Conservation (phyloP, 73 alveolate species). For the Loxodes magnus region DNA sequence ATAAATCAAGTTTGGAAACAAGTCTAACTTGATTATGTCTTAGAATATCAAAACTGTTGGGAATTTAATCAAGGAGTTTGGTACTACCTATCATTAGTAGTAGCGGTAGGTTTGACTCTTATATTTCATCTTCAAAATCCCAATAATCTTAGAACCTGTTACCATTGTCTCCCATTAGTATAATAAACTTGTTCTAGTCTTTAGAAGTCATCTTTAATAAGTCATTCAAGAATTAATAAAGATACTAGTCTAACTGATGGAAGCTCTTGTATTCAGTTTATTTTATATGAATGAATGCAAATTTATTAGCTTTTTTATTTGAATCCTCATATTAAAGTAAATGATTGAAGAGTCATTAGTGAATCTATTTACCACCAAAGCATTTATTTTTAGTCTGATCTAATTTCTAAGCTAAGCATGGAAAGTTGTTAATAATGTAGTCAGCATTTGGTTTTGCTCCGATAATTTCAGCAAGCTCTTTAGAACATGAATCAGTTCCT, state of each 20-base stretch:
- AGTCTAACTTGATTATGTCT: not conserved
- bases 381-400: not conserved
- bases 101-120: constrained; percentile 1
- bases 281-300: constrained; percentile 3
- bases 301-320: constrained; percentile 8
- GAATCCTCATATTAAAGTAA: not conserved
- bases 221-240: not conserved
- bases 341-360: constrained; percentile 1
- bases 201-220: not conserved
- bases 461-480: not conserved
- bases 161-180: constrained; percentile 11
- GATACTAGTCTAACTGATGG: not conserved
- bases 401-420: constrained; percentile 4
- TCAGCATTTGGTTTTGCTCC: constrained; percentile 8
- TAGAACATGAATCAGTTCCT: constrained; percentile 6
- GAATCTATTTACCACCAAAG: constrained; percentile 1
- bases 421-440: not conserved
- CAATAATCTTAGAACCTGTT: not conserved
- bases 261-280: not conserved
- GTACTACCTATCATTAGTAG: constrained; percentile 1
- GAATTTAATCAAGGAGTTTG: not conserved
- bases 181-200: not conserved
- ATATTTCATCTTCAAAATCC: not conserved
- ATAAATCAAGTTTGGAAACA: not conserved
- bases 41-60: not conserved